Percentiles rank a stretch among this genome's conserved stretches.
Conservation (phyloP, 2,329 filamentous ascomycete species). For the Colletotrichum godetiae region DNA sequence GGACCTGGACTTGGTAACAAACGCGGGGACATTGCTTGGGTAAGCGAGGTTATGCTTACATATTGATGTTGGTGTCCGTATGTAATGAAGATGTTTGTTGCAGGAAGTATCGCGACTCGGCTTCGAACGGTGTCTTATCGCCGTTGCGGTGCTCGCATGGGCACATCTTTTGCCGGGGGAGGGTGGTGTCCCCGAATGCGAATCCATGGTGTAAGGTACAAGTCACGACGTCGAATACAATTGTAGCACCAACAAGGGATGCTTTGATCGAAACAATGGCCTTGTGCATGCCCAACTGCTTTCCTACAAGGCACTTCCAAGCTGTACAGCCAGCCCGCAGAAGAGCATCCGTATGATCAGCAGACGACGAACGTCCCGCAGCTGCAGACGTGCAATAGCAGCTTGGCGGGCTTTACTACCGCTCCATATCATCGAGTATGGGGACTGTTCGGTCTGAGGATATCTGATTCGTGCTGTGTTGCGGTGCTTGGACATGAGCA, state of each 20-base stretch:
- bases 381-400: not conserved
- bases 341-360: not conserved
- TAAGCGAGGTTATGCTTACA: not conserved
- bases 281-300: not conserved
- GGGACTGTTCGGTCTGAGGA: not conserved
- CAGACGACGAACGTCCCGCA: not conserved
- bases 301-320: not conserved
- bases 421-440: not conserved
- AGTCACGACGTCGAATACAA: not conserved
- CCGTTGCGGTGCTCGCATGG: not conserved
- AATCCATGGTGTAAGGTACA: not conserved
- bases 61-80: no score
- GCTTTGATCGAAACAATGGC: not conserved
- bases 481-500: not conserved
- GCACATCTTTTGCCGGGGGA: not conserved
- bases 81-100: no score
- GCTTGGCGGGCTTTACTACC: no score
- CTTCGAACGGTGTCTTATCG: not conserved
- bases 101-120: no score
- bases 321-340: not conserved
- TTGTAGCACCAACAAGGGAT: rapidly evolving
- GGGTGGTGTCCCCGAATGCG: no score
- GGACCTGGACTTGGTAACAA: not conserved
- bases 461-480: not conserved
- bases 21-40: not conserved